Base-by-base conservation (phyloP, 768 basidiomycete genomes). In the Coprinopsis sp. region DNA sequence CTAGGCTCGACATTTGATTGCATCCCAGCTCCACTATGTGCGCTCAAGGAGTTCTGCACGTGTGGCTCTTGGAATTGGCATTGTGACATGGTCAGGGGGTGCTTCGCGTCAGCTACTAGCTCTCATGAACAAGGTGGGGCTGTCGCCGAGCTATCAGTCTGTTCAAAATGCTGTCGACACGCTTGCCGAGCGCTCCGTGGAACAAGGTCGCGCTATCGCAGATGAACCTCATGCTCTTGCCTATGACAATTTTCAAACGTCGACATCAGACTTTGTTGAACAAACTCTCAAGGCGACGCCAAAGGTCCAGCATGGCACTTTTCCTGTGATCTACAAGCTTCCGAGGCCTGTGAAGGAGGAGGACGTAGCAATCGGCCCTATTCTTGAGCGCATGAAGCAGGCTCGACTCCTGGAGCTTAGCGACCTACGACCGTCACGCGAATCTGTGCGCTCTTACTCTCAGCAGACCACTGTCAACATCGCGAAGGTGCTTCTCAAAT, bases 171-270 rank as follows among this genome's bases (percentile, higher is more conserved):
- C 39, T 25, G 22, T 40, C 13, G 39, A 40, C 11, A 8, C 16
- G 14, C 23, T 40, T 12, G 39, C 6, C 10, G 23, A 21, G 19
- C 11, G 39, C 19, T 40, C 39, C 6, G 11, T 25, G 11, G 21
- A 44, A n/a, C 4, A 6, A 22, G 43, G 29, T 5, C 29, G 18
- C 14, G 25, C n/a, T 6, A 16, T 44, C n/a, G 43, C 43, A 5
- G 21, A 31, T 19, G 46, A 40, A 29, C 38, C 39, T 10, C 50
- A 51, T 28, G 31, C 30, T 14, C 38, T 19, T 25, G 27, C 24
- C 16, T 51, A 46, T 29, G 44, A 53, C 29, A 53, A 53, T 24
- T 18, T 53, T 27, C 39, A 53, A 28, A 30, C 49, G 7, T 39
- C 42, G 11, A 41, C 37, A 2, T 53, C 52, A 11, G 51, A 47